Base-by-base conservation (phyloP, 805 yeast genomes). In the Hermanozyma aechmeae region DNA sequence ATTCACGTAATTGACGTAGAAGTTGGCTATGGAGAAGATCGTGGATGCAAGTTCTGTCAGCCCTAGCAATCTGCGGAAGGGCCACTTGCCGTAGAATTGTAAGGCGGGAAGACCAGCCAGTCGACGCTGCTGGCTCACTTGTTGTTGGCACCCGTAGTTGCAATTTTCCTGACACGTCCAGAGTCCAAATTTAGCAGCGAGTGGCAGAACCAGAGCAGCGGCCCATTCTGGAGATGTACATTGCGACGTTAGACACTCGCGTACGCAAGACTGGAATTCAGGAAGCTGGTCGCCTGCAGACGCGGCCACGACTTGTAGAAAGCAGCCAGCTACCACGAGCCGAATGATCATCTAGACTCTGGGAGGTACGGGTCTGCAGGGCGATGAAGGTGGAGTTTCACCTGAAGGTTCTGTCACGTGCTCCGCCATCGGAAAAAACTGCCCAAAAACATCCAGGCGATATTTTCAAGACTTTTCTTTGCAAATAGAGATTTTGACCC, bases 71-170 rank as follows among this genome's bases (percentile, higher is more conserved):
- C 67, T 40, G 5, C 28, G 32, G 29, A 62, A 62, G 4, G 68
- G 68, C 68, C 68, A 62, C 36, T 62, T 62, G 4, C 68, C 68
- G 27, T 47, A 45, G 35, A 60, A 62, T 34, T 62, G 63, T n/a
- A 60, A 65, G 39, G 53, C 41, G 4, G 47, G 47, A 6, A 41
- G 35, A 3, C 48, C 50, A 0, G 27, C 15, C 5, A 19, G 24
- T 15, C 31, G 25, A 12, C 65, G 35, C 16, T 31, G 30, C 14
- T 42, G 35, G 4, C 62, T 52, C 16, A 61, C 40, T 7, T 46
- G 32, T 35, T 59, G 67, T 33, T 50, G 58, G 38, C 68, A 62
- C 31, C 58, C 53, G 33, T 62, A 62, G 28, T 49, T 40, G 39
- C 68, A 62, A 30, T 60, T 58, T 34, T 46, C 46, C 1, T 30